Evolutionary conservation across 1,284 basidiomycete species (phyloP).

Genomic region (Naganishia liquefaciens): DNA sequence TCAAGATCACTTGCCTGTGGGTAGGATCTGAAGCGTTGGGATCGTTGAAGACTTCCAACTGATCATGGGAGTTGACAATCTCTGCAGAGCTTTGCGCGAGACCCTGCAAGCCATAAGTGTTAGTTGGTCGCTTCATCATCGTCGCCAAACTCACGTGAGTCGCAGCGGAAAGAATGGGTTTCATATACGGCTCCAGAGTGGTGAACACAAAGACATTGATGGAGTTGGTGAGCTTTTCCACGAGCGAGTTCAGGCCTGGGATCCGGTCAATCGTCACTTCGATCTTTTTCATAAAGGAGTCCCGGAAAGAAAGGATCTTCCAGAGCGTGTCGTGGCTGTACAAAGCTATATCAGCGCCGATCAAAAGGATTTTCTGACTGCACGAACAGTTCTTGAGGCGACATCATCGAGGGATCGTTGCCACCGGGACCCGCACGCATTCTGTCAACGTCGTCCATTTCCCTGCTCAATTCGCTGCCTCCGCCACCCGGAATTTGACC

Average conservation of each 20-base stretch:
- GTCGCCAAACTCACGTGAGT: conserved; percentile 50
- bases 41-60: conserved; percentile 75
- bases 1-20: conserved; percentile 73
- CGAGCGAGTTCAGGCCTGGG: conserved; percentile 62
- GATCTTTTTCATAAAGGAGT: conserved; percentile 81
- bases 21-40: conserved; percentile 78
- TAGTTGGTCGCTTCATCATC: background rate
- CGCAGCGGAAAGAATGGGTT: conserved; percentile 78
- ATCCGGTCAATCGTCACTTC: conserved; percentile 72
- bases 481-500: conserved; percentile 64
- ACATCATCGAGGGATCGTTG: conserved; percentile 75
- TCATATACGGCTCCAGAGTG: conserved; percentile 66
- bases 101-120: conserved; percentile 42
- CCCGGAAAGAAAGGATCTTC: conserved; percentile 83
- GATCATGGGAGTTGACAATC: conserved; percentile 76
- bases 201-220: conserved; percentile 81
- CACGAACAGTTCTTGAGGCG: conserved; percentile 77
- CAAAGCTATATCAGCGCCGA: no score
- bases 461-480: conserved; percentile 63
- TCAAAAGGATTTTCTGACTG: background rate
- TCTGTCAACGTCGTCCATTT: conserved; percentile 72
- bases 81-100: conserved; percentile 67
- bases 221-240: conserved; percentile 79
- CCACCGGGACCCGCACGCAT: conserved; percentile 63
- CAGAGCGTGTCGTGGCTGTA: conserved; percentile 63